Conservation (phyloP, 1,284 basidiomycete species). For the Kalmanozyma brasiliensis region DNA sequence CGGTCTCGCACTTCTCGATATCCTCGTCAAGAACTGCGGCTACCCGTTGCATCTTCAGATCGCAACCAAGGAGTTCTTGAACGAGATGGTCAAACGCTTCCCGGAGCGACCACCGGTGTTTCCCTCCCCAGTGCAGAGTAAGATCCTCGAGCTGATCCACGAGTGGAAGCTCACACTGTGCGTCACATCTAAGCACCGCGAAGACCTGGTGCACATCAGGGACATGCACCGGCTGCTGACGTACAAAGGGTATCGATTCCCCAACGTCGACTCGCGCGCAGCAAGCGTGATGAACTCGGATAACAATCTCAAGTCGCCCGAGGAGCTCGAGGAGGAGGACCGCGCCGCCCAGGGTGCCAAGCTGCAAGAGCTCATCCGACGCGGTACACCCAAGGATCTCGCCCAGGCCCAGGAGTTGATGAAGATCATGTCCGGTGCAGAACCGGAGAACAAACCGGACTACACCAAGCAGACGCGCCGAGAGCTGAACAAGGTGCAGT, state of each 20-base stretch:
- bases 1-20: constrained; percentile 80
- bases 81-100: constrained; percentile 96
- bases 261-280: constrained; percentile 61
- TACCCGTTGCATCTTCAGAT: constrained; percentile 98
- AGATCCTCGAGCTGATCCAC: constrained; percentile 92
- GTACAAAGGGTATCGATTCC: constrained; percentile 78
- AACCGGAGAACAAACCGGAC: constrained; percentile 92
- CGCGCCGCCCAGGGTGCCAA: constrained; percentile 94
- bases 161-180: constrained; percentile 96
- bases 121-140: constrained; percentile 90
- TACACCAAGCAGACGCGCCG: constrained; percentile 87
- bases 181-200: constrained; percentile 87
- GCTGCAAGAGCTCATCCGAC: constrained; percentile 94
- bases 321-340: constrained; percentile 96
- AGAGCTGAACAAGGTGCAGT: constrained; percentile 93
- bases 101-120: constrained; percentile 96
- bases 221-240: constrained; percentile 96
- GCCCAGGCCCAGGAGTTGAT: constrained; percentile 97
- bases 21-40: constrained; percentile 92
- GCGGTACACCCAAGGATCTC: constrained; percentile 93
- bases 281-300: constrained; percentile 62
- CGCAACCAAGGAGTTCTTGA: constrained; percentile 97
- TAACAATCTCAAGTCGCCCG: constrained; percentile 89
- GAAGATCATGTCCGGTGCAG: constrained; percentile 93
- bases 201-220: constrained; percentile 94